These are phyloP conservation scores for Saccharomycopsis fibuligera DNA, from an alignment of 805 yeast species.

Conservation along the genomic window DNA sequence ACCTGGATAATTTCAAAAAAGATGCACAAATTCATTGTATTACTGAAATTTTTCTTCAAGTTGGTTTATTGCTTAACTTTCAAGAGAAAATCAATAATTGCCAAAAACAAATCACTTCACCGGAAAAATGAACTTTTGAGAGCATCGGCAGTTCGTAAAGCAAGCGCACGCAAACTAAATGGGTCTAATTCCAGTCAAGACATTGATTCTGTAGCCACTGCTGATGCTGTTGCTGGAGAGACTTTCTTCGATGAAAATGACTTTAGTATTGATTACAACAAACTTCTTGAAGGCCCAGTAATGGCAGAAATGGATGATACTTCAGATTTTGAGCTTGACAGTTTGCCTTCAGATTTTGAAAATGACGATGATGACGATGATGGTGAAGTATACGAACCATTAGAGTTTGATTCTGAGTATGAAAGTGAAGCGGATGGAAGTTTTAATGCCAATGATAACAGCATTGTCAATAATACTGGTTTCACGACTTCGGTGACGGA, in stretches of 20 bases:
- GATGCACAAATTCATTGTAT: neutral
- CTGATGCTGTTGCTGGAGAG: no score
- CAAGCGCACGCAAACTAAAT: no score
- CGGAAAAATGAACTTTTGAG: slow-evolving; percentile 20
- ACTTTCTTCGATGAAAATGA: slow-evolving; percentile 22
- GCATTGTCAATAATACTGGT: neutral
- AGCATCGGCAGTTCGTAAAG: neutral
- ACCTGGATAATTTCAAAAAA: slow-evolving; percentile 7
- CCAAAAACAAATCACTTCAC: slow-evolving; percentile 14
- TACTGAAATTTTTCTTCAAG: neutral
- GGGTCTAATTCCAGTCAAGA: no score
- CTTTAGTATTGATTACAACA: slow-evolving; percentile 23
- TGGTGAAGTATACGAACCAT: slow-evolving; percentile 16
- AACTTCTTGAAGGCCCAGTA: slow-evolving; percentile 26
- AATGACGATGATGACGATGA: slow-evolving; percentile 26
- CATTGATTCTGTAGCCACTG: no score
- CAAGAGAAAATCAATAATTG: slow-evolving; percentile 3
- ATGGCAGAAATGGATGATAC: slow-evolving; percentile 36
- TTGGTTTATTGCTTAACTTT: slow-evolving; percentile 1
- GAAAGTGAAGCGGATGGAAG: neutral
- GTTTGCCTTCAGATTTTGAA: slow-evolving; percentile 22
- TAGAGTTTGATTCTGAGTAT: slow-evolving; percentile 1
- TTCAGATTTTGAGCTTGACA: slow-evolving; percentile 27
- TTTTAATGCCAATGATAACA: neutral
- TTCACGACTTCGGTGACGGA: neutral